These are phyloP conservation scores for Termitomyces sp. DNA, from an alignment of 768 basidiomycete species.

Conservation along the genomic window DNA sequence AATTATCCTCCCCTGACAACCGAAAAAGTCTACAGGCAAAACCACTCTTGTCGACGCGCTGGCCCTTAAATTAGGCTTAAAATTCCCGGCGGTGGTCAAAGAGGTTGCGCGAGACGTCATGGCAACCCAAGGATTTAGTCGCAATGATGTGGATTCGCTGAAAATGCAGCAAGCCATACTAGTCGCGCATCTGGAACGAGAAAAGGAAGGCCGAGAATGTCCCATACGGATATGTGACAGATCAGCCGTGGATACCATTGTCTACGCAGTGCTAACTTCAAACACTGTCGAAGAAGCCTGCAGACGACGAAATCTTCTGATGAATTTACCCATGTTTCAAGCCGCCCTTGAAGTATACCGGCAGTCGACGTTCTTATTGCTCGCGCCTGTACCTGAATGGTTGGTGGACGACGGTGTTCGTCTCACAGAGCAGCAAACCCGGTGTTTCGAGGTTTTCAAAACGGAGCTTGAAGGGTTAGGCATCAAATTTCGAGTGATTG, in stretches of 20 bases:
- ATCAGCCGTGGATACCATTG: constrained; percentile 63
- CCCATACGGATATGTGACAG: constrained; percentile 55
- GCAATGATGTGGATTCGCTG: constrained; percentile 45
- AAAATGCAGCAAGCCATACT: constrained; percentile 68
- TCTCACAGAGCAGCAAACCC: constrained; percentile 46
- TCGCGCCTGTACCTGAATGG: constrained; percentile 60
- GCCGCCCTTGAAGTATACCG: constrained; percentile 41
- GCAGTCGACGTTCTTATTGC: constrained; percentile 49
- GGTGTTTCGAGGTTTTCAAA: constrained; percentile 39
- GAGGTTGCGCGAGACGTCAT: constrained; percentile 66
- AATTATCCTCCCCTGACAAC: background rate
- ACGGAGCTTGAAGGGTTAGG: constrained; percentile 37
- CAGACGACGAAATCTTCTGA: constrained; percentile 32
- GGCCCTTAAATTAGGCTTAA: constrained; percentile 38
- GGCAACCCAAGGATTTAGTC: constrained; percentile 49
- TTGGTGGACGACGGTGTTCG: constrained; percentile 63
- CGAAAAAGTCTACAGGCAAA: constrained; percentile 60
- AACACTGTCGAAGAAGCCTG: constrained; percentile 34
- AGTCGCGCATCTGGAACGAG: constrained; percentile 49
- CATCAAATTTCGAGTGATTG: constrained; percentile 46
- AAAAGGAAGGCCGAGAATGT: constrained; percentile 28
- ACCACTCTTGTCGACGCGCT: constrained; percentile 62
- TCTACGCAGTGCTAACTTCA: constrained; percentile 55
- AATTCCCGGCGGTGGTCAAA: constrained; percentile 41
- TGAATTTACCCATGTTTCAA: constrained; percentile 39